These are phyloP conservation scores for Rusavskia elegans DNA, from an alignment of 495 filamentous ascomycete genomes.

Conservation along the genomic window DNA sequence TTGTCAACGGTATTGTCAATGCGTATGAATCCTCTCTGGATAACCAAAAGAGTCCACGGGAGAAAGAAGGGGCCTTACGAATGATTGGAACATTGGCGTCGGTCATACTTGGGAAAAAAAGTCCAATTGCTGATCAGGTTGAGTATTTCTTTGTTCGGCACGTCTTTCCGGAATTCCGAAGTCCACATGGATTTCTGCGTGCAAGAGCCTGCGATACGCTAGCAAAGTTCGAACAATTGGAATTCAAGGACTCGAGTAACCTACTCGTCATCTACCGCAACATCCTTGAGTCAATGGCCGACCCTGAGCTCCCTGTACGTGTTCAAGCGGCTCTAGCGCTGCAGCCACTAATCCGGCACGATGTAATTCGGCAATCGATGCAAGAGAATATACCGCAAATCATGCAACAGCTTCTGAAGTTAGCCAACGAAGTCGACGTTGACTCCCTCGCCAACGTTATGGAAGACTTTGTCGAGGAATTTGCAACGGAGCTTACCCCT, in stretches of 20 bases:
- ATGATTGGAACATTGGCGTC: conserved; percentile 95
- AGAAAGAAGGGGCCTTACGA: conserved; percentile 88
- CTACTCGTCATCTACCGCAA: conserved; percentile 90
- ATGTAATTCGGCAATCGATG: conserved; percentile 85
- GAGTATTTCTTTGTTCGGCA: conserved; percentile 97
- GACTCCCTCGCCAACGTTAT: conserved; percentile 96
- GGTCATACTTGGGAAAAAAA: conserved; percentile 94
- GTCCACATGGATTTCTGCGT: conserved; percentile 80
- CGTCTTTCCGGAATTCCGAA: conserved; percentile 95
- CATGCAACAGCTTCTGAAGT: conserved; percentile 94
- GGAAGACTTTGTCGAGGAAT: conserved; percentile 99
- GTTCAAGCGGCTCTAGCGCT: conserved; percentile 90
- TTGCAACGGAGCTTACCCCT: conserved; percentile 85
- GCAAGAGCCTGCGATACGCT: conserved; percentile 92
- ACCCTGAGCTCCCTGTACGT: conserved; percentile 74
- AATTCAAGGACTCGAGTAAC: conserved; percentile 91
- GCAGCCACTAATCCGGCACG: conserved; percentile 89
- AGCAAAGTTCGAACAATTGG: conserved; percentile 91
- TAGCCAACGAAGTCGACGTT: conserved; percentile 91
- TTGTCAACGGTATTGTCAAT: conserved; percentile 86
- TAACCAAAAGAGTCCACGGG: conserved; percentile 74
- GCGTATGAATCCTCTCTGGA: conserved; percentile 72
- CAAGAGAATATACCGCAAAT: conserved; percentile 98
- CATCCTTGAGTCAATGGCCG: conserved; percentile 93
- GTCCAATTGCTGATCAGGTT: conserved; percentile 93